Evolutionary conservation across 2,329 filamentous ascomycete genomes (phyloP).

Genomic region (Fusarium veterinarium): DNA sequence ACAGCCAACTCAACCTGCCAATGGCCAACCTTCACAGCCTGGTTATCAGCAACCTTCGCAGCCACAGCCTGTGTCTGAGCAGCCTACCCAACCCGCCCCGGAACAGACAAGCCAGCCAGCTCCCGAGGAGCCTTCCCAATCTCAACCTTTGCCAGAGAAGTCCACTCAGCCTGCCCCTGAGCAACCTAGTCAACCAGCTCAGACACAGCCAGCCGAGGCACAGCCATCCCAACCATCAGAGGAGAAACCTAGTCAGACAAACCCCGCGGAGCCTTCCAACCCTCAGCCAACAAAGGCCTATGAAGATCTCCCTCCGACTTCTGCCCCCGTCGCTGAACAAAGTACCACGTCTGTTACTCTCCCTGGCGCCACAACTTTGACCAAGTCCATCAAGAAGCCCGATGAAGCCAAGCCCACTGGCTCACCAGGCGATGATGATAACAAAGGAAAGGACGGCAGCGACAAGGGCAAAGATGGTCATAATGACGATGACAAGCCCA

Average conservation of each 20-base stretch:
- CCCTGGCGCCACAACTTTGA: slow-evolving; percentile 38
- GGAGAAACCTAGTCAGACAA: slow-evolving; percentile 20
- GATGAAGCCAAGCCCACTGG: slow-evolving; percentile 25
- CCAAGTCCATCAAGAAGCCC: slow-evolving; percentile 45
- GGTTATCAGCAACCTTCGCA: slow-evolving; percentile 15
- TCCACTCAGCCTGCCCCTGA: slow-evolving; percentile 11
- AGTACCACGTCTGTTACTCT: slow-evolving; percentile 21
- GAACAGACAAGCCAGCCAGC: slow-evolving; percentile 10
- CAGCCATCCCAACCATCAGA: slow-evolving; percentile 4
- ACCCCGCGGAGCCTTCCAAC: slow-evolving; percentile 5
- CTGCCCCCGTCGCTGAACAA: slow-evolving; percentile 15
- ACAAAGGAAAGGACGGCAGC: neutral
- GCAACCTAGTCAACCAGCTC: slow-evolving; percentile 12
- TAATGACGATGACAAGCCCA: slow-evolving; percentile 22
- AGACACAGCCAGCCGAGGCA: neutral
- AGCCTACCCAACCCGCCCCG: slow-evolving; percentile 4
- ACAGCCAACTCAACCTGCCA: slow-evolving; percentile 20
- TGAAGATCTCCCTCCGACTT: slow-evolving; percentile 14
- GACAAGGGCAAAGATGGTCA: neutral
- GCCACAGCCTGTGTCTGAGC: slow-evolving; percentile 7
- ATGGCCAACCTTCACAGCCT: slow-evolving; percentile 15
- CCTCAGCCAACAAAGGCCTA: slow-evolving; percentile 29
- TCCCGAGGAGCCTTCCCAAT: neutral
- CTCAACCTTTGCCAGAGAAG: neutral
- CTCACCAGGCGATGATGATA: slow-evolving; percentile 5